Conservation (phyloP, 495 filamentous ascomycete genomes). For the Venustampulla echinocandica region DNA sequence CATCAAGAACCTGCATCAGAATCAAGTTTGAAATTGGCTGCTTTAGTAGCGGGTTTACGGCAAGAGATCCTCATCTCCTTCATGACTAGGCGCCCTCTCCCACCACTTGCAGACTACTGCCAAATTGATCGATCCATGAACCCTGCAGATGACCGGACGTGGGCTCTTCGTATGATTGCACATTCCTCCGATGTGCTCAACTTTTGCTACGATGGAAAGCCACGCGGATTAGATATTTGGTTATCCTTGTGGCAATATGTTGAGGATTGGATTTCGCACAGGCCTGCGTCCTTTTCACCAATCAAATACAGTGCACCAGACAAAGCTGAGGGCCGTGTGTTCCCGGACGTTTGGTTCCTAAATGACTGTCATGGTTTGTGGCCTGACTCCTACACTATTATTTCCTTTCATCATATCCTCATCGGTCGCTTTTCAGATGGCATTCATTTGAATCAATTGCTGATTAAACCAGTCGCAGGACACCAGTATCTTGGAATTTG, state of each 20-base stretch:
- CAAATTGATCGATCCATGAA: constrained; percentile 24
- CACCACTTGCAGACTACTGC: constrained; percentile 20
- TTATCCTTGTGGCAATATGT: not conserved
- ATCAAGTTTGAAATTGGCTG: constrained; percentile 26
- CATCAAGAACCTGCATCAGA: constrained; percentile 10
- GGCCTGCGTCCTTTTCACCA: not conserved
- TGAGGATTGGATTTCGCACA: not conserved
- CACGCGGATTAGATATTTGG: not conserved
- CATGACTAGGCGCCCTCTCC: constrained; percentile 28
- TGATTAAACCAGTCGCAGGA: not conserved
- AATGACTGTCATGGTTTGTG: not conserved
- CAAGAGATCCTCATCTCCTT: constrained; percentile 32
- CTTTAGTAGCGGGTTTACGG: constrained; percentile 30
- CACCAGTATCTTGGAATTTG: not conserved
- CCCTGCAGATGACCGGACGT: constrained; percentile 26
- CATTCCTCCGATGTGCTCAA: constrained; percentile 20
- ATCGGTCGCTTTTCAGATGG: too few species aligned
- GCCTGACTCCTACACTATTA: too few species aligned
- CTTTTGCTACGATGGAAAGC: constrained; percentile 22
- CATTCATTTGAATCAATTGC: too few species aligned
- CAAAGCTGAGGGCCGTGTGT: not conserved
- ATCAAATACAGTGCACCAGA: not conserved
- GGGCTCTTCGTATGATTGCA: constrained; percentile 25
- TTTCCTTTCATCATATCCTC: too few species aligned
- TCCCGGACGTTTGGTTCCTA: not conserved